Evolutionary conservation across 768 basidiomycete genomes (phyloP).

Genomic region (Kwoniella dejecticola): DNA sequence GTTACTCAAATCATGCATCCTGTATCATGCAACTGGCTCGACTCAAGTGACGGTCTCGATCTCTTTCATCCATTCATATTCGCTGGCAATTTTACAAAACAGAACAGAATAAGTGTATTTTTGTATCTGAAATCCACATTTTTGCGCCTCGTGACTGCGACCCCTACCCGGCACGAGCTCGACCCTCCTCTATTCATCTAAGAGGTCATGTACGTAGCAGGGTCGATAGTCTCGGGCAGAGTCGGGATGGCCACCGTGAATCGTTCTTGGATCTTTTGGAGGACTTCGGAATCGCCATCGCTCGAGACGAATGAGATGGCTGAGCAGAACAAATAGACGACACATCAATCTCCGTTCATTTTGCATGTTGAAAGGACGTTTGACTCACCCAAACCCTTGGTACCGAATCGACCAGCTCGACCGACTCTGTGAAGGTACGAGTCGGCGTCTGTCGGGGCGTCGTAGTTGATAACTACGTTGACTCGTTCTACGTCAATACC

Average conservation of each 20-base stretch:
- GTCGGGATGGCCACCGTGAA: slow-evolving; percentile 98
- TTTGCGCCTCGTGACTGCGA: too few species aligned
- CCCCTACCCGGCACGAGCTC: too few species aligned
- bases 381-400: slow-evolving; percentile 76
- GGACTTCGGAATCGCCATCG: slow-evolving; percentile 88
- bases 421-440: slow-evolving; percentile 98
- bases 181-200: slow-evolving; percentile 7
- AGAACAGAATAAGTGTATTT: too few species aligned
- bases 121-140: too few species aligned
- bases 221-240: slow-evolving; percentile 89
- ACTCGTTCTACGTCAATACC: slow-evolving; percentile 99
- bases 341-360: background rate
- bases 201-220: slow-evolving; percentile 74
- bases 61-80: too few species aligned
- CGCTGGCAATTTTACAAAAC: too few species aligned
- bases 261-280: slow-evolving; percentile 89
- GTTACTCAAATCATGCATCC: too few species aligned
- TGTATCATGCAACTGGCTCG: too few species aligned
- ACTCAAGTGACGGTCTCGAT: too few species aligned
- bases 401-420: slow-evolving; percentile 98
- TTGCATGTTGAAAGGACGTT: background rate
- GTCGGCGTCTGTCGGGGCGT: slow-evolving; percentile 94
- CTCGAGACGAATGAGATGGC: slow-evolving; percentile 95
- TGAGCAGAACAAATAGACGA: background rate
- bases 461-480: slow-evolving; percentile 99